Evolutionary conservation across 495 filamentous ascomycete genomes (phyloP).

Genomic region (Tetracladium setigerum): DNA sequence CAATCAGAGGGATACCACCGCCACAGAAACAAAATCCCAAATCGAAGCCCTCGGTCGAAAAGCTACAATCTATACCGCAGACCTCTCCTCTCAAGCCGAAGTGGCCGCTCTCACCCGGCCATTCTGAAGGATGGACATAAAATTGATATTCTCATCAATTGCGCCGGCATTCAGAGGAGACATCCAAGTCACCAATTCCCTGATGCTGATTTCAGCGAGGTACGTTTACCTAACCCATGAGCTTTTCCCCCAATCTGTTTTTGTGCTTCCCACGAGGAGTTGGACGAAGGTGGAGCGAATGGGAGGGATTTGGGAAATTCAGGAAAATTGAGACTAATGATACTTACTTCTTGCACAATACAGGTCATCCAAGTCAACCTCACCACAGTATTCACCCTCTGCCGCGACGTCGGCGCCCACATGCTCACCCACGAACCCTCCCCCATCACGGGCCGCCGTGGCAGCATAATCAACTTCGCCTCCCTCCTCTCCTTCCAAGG

Average conservation of each 20-base stretch:
- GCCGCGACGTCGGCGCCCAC: constrained; percentile 72
- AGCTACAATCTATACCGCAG: constrained; percentile 57
- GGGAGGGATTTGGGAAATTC: too few relatives aligned
- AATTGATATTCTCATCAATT: constrained; percentile 58
- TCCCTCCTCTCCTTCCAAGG: constrained; percentile 84
- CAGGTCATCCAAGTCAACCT: constrained; percentile 77
- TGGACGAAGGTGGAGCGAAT: too few relatives aligned
- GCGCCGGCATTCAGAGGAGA: constrained; percentile 78
- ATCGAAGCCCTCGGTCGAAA: constrained; percentile 59
- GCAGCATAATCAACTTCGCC: constrained; percentile 77
- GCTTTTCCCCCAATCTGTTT: neutral
- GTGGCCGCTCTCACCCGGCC: constrained; percentile 55
- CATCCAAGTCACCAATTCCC: constrained; percentile 72
- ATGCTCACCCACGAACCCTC: constrained; percentile 52
- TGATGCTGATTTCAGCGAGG: constrained; percentile 67
- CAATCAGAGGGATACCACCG: constrained; percentile 53
- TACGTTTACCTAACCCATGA: constrained; percentile 16
- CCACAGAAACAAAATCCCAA: constrained; percentile 47
- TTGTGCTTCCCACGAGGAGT: too few relatives aligned
- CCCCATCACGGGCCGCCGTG: constrained; percentile 45
- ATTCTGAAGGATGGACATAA: constrained; percentile 42
- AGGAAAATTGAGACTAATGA: neutral
- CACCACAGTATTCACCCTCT: constrained; percentile 68
- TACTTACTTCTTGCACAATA: neutral
- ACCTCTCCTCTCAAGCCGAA: constrained; percentile 50